A percentile compares a stretch with the other conserved stretches of the same genome.
Conservation (phyloP, 345 rosid species). For the Excoecaria agallocha region DNA sequence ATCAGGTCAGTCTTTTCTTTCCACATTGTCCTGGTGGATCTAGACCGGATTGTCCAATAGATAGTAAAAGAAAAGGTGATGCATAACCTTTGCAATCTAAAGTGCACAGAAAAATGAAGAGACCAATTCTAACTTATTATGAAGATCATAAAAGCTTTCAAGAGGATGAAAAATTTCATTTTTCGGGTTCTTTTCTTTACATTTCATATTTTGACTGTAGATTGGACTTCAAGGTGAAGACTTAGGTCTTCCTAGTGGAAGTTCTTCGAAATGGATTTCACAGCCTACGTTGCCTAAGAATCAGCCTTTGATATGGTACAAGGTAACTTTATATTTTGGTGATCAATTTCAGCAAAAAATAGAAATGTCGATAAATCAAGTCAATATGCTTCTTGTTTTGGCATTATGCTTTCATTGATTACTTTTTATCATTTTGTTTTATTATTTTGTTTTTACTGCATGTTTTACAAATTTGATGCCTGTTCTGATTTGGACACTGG, state of each 20-base stretch:
- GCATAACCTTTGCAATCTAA: conserved; percentile 9
- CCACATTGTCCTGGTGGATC: background rate
- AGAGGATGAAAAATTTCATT: background rate
- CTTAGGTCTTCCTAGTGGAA: conserved; percentile 56
- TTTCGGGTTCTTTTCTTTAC: background rate
- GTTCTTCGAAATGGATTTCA: conserved; percentile 69
- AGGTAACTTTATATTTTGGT: conserved; percentile 43
- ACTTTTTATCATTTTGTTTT: background rate
- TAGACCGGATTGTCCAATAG: background rate
- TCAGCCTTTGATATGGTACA: conserved; percentile 89
- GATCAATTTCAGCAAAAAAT: background rate
- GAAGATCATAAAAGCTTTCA: background rate
- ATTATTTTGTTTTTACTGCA: background rate
- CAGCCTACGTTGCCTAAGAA: conserved; percentile 63
- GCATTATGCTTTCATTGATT: background rate
- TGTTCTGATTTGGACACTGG: background rate
- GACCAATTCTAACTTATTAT: background rate
- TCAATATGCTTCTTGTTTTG: background rate
- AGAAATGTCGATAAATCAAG: background rate
- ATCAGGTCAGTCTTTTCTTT: conserved; percentile 55
- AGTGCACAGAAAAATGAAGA: background rate
- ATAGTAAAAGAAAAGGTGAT: conserved; percentile 4
- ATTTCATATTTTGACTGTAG: conserved; percentile 35
- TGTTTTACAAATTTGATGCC: background rate
- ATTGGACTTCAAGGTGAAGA: conserved; percentile 91